Base-by-base conservation (phyloP, 2,329 filamentous ascomycete genomes). In the Fusarium chaquense region DNA sequence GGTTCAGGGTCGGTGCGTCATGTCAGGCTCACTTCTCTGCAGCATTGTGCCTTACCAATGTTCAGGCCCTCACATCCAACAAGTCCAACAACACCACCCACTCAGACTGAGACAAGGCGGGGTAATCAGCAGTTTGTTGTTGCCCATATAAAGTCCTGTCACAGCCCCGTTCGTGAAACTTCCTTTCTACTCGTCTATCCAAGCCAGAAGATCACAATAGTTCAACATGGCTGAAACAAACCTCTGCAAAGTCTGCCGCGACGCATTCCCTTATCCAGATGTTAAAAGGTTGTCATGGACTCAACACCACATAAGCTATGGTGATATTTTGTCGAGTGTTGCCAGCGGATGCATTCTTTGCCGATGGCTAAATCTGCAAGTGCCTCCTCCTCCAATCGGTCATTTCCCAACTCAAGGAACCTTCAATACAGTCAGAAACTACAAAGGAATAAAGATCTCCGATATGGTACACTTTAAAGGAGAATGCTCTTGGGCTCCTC, bases 401-500 rank as follows among this genome's bases (percentile, higher is more conserved):
- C 2, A 6, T 11, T 0, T 18, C 16, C 0, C 2, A 38, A 3
- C 4, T n/a, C 35, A 38, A 38, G 18, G 11, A 38, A 12, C 0
- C 0, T 38, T 38, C 35, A n/a, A 38, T 2, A 38, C 35, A 11
- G 10, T n/a, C 5, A 38, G 35, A 2, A 9, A n/a, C 5, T 38
- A 12, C 0, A 38, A 38, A 11, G 18, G 18, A 6, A 0, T 38
- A 11, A 6, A 9, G 1, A n/a, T 3, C 2, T 38, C 9, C 5
- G 11, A 8, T n/a, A 8, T 6, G 1, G 9, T 38, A 0, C 12
- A 18, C 18, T 38, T 38, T 15, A 38, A n/a, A 6, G 35, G 35
- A 38, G 18, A 38, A 5, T 38, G 35, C 18, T 38, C 35, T 1
- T 38, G 35, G 35, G 35, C 5, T 0, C 9, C 18, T 6, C 35